phyloP scores from a whole-genome alignment of 2,329 filamentous ascomycete species.

The Fusarium globosum region DNA sequence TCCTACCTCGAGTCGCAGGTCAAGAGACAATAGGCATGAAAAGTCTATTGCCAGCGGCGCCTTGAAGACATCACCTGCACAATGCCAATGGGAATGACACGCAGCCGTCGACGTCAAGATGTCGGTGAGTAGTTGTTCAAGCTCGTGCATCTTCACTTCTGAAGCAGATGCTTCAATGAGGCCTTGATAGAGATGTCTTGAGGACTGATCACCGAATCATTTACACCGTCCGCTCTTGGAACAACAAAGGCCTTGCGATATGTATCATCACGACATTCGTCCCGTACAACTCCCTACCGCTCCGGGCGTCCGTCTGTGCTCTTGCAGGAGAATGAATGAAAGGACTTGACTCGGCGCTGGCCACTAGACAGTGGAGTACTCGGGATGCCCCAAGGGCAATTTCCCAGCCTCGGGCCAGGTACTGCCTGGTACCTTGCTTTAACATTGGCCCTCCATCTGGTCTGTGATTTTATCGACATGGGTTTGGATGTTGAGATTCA shows the following conservation, averaged over 20 bases:
- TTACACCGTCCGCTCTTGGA: background rate
- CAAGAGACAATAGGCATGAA: slow-evolving; percentile 12
- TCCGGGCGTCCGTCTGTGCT: slow-evolving; percentile 32
- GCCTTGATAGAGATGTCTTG: background rate
- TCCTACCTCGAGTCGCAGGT: slow-evolving; percentile 11
- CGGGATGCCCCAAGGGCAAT: slow-evolving; percentile 32
- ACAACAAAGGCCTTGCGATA: slow-evolving; percentile 7
- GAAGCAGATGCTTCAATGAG: background rate
- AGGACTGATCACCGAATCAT: slow-evolving; percentile 4
- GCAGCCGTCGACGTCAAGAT: slow-evolving; percentile 29
- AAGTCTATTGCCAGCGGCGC: slow-evolving; percentile 17
- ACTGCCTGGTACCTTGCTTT: slow-evolving; percentile 22
- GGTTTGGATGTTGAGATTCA: slow-evolving; percentile 32
- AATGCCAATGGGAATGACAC: slow-evolving; percentile 1
- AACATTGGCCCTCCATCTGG: slow-evolving; percentile 23
- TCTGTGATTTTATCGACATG: slow-evolving; percentile 35
- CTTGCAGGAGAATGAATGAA: slow-evolving; percentile 24
- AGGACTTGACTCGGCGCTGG: slow-evolving; percentile 41
- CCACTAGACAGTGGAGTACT: slow-evolving; percentile 40
- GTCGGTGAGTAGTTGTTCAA: slow-evolving; percentile 18
- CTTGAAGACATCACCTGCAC: slow-evolving; percentile 26
- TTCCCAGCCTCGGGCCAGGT: slow-evolving; percentile 41
- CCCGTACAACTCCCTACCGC: background rate
- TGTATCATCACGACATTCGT: background rate
- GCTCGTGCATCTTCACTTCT: background rate